Percentiles rank a stretch among this genome's conserved stretches.
Evolutionary conservation across 352 stramenopile genomes (phyloP).

Genomic region (Phytophthora cactorum): DNA sequence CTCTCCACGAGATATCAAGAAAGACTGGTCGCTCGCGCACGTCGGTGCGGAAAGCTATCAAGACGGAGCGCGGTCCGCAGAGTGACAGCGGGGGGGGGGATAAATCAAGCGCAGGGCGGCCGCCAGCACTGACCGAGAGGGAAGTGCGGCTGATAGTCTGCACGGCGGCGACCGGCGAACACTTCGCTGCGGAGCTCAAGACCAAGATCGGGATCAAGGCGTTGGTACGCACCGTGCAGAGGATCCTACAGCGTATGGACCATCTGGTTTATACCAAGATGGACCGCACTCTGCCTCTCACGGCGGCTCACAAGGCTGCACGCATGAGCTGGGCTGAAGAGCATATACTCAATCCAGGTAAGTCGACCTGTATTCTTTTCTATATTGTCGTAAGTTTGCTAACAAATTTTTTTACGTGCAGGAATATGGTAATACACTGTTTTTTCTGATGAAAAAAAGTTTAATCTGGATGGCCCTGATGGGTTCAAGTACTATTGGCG

Average conservation of each 20-base stretch:
- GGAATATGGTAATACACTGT: conserved; percentile 6
- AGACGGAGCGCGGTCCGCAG: not conserved
- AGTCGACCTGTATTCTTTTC: too few species aligned
- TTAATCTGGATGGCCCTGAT: conserved; percentile 4
- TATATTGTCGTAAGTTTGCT: not conserved
- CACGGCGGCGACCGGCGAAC: not conserved
- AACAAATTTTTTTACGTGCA: not conserved
- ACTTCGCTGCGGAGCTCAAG: conserved; percentile 5
- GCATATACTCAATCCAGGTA: conserved; percentile 4
- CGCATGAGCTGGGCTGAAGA: conserved; percentile 2
- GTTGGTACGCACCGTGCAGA: not conserved
- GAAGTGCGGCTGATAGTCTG: conserved; percentile 2
- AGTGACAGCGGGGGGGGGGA: not conserved
- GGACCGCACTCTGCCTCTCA: conserved; percentile 6
- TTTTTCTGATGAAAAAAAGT: conserved; percentile 10
- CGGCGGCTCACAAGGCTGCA: conserved; percentile 4
- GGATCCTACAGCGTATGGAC: not conserved
- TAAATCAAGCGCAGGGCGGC: not conserved
- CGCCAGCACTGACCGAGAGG: not conserved
- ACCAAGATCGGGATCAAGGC: not conserved
- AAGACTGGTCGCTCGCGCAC: conserved; percentile 6
- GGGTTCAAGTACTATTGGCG: conserved; percentile 5
- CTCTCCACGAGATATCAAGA: conserved; percentile 3
- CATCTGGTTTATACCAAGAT: conserved; percentile 17
- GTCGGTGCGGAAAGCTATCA: not conserved